Evolutionary conservation across 163 green algal species (phyloP).

Genomic region (Scenedesmus sp.): DNA sequence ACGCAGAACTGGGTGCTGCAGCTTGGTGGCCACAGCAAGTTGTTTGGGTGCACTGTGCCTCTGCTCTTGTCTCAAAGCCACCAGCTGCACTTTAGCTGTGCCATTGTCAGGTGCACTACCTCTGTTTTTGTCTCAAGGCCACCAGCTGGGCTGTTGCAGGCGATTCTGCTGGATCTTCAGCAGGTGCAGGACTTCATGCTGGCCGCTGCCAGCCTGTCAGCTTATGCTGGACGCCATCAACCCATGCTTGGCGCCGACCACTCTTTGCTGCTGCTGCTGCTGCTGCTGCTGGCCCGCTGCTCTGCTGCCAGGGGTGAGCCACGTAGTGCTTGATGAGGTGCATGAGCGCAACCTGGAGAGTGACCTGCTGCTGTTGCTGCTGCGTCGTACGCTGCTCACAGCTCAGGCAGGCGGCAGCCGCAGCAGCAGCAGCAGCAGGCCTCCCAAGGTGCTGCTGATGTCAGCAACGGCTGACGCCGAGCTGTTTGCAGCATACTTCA

Average conservation of each 20-base stretch:
- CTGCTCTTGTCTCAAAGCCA: no score
- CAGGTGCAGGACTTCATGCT: no score
- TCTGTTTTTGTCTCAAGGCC: no score
- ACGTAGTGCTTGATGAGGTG: constrained; percentile 92
- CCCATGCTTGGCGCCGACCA: neutral
- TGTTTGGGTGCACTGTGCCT: neutral
- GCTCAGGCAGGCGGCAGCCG: neutral
- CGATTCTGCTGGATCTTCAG: neutral
- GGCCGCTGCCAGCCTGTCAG: no score
- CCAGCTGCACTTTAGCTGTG: no score
- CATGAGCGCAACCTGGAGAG: constrained; percentile 90
- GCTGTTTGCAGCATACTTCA: constrained; percentile 93
- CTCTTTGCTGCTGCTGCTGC: neutral
- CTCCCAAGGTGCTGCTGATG: constrained; percentile 93
- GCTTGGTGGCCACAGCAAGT: neutral
- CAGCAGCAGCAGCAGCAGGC: constrained; percentile 23
- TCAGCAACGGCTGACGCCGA: constrained; percentile 93
- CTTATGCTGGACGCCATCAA: no score
- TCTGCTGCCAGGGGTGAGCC: constrained; percentile 67
- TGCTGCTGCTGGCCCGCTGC: neutral
- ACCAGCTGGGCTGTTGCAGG: neutral
- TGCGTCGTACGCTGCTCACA: constrained; percentile 77
- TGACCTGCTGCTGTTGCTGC: constrained; percentile 93
- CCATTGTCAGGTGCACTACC: no score
- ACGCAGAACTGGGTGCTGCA: neutral